Base-by-base conservation (phyloP, 805 yeast genomes). In the Candida coquimbonensis region DNA sequence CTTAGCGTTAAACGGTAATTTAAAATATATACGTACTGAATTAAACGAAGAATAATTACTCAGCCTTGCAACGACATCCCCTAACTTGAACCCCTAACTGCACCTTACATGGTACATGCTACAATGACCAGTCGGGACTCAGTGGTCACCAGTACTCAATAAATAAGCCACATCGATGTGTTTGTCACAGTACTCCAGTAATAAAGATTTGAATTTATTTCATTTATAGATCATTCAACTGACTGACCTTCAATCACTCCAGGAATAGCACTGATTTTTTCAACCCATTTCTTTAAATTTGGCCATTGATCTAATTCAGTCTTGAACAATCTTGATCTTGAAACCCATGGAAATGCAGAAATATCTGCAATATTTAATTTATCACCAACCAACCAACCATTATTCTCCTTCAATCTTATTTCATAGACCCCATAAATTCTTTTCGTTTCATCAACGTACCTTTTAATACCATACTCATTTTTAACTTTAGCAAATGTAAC, bases 341-440 rank as follows among this genome's bases (percentile, higher is more conserved):
- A 74, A 67, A 49, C 64, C 84, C 83, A 79, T 2, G 77, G 70
- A 50, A 63, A 68, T 6, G 69, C 59, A 12, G 70, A 67, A 37
- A 79, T 61, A 59, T 83, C 90, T 7, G 85, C 85, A 51, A 78
- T 70, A 14, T 80, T 67, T 42, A 34, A 34, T 8, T 34, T 21
- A 34, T 34, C 36, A 17, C 36, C 36, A 17, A 34, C 36, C 17
- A 34, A 17, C 84, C 83, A 82, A 0, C 80, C 81, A 21, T 49
- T 45, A 49, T 72, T 78, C 37, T 69, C 58, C 34, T 61, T 60
- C 55, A 80, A 65, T 54, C 73, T 69, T 35, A 60, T 66, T 51
- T 80, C 82, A 49, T 72, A 61, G 29, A 80, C 85, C 7, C 75
- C 72, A 50, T 70, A 72, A 39, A 80, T 65, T 54, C 86, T 66